phyloP scores from a whole-genome alignment of 371 early-diverging fungal genomes.

The Dichotomocladium elegans region DNA sequence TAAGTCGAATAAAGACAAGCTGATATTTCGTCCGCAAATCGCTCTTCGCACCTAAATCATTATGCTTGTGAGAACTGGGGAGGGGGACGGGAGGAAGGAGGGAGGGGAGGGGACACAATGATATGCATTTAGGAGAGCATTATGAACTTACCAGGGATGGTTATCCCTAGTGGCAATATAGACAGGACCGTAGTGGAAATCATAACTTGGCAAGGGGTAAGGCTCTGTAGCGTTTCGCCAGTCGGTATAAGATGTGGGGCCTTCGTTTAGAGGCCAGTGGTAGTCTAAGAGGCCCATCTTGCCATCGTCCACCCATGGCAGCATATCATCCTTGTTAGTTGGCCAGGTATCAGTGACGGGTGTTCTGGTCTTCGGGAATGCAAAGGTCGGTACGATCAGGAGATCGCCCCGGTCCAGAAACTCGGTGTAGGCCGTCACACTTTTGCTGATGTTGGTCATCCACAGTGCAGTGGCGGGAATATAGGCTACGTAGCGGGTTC shows the following conservation, averaged over 20 bases:
- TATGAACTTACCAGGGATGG: conserved; percentile 37
- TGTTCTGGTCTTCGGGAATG: conserved; percentile 6
- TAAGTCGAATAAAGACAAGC: conserved; percentile 33
- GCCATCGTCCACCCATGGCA: conserved; percentile 21
- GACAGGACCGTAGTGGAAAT: conserved; percentile 34
- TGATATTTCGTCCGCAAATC: conserved; percentile 31
- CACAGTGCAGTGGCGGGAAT: conserved; percentile 27
- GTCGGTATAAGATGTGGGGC: conserved; percentile 24
- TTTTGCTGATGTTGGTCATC: conserved; percentile 15
- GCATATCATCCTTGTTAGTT: conserved; percentile 15
- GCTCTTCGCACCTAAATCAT: conserved; percentile 42
- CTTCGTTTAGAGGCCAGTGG: conserved; percentile 26
- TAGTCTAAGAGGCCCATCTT: conserved; percentile 26
- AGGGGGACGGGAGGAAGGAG: no score
- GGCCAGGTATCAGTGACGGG: conserved; percentile 11
- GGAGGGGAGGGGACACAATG: no score
- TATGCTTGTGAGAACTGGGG: no score
- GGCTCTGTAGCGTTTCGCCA: conserved; percentile 30
- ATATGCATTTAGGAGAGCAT: no score
- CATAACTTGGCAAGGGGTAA: conserved; percentile 24
- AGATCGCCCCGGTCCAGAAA: conserved; percentile 21
- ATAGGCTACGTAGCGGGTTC: conserved; percentile 41
- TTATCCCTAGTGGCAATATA: conserved; percentile 20
- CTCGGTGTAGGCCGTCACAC: conserved; percentile 9
- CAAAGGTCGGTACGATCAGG: conserved; percentile 34